phyloP scores from a whole-genome alignment of 352 stramenopile species.

The Phytophthora boehmeriae region DNA sequence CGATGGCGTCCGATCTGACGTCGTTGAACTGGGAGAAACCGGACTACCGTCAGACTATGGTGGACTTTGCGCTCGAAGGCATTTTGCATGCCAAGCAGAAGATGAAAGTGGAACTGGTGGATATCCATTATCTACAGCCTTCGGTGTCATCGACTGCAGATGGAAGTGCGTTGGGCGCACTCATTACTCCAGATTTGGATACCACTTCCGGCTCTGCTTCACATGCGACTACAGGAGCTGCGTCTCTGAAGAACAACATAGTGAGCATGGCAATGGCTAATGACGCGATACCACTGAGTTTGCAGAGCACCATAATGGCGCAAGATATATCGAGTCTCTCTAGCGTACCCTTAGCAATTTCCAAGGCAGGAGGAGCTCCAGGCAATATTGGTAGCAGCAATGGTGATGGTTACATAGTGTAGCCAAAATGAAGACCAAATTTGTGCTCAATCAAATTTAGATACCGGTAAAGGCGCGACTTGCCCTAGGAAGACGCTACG shows the following conservation, averaged over 20 bases:
- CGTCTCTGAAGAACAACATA: slow-evolving; percentile 14
- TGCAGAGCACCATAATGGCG: slow-evolving; percentile 28
- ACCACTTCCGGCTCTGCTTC: slow-evolving; percentile 16
- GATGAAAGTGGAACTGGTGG: slow-evolving; percentile 63
- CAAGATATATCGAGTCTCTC: slow-evolving; percentile 28
- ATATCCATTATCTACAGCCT: slow-evolving; percentile 46
- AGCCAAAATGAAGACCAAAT: slow-evolving; percentile 1
- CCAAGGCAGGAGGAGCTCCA: slow-evolving; percentile 17
- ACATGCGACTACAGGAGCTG: slow-evolving; percentile 3
- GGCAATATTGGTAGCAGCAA: neutral
- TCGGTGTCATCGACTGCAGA: slow-evolving; percentile 8
- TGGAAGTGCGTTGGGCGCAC: slow-evolving; percentile 7
- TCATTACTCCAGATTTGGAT: slow-evolving; percentile 23
- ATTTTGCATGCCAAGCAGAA: slow-evolving; percentile 77
- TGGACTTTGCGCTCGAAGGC: slow-evolving; percentile 68
- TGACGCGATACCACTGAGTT: slow-evolving; percentile 27
- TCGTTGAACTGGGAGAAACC: slow-evolving; percentile 71
- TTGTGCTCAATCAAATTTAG: neutral
- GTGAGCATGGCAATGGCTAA: slow-evolving; percentile 9
- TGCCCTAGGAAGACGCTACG: too few species aligned
- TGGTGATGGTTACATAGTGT: slow-evolving; percentile 41
- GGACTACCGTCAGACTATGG: slow-evolving; percentile 60
- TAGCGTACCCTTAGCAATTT: slow-evolving; percentile 17
- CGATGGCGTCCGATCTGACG: slow-evolving; percentile 44
- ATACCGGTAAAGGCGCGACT: neutral